Evolutionary conservation across 1,284 basidiomycete genomes (phyloP).

Genomic region (Jaminaea rosea): DNA sequence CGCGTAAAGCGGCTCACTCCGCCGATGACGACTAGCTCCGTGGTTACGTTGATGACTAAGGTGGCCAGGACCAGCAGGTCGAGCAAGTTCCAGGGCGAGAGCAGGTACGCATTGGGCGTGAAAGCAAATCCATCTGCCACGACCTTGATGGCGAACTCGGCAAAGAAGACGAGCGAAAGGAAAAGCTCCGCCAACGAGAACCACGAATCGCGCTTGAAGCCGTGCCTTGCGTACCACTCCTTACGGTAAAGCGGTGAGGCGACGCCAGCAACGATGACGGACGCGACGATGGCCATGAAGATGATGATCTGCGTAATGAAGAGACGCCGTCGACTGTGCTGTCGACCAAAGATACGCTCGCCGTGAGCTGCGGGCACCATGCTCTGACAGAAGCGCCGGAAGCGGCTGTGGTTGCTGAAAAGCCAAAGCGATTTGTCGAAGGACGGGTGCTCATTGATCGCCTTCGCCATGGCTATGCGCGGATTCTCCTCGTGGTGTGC

Average conservation of each 20-base stretch:
- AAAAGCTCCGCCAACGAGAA: slow-evolving; percentile 73
- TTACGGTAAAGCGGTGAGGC: slow-evolving; percentile 81
- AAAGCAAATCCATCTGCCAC: slow-evolving; percentile 78
- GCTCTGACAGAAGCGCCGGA: slow-evolving; percentile 73
- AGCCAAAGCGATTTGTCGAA: slow-evolving; percentile 88
- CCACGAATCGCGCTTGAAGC: slow-evolving; percentile 65
- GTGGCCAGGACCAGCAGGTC: slow-evolving; percentile 80
- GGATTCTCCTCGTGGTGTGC: slow-evolving; percentile 56
- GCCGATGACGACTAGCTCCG: slow-evolving; percentile 67
- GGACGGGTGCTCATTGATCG: slow-evolving; percentile 78
- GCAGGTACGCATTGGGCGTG: slow-evolving; percentile 86
- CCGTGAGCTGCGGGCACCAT: slow-evolving; percentile 74
- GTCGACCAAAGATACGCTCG: slow-evolving; percentile 57
- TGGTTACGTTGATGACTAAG: slow-evolving; percentile 70
- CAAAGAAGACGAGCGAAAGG: slow-evolving; percentile 66
- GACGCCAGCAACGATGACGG: slow-evolving; percentile 72
- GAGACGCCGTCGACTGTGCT: slow-evolving; percentile 52
- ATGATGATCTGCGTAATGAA: slow-evolving; percentile 68
- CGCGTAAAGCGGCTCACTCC: slow-evolving; percentile 68
- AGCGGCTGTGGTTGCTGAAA: slow-evolving; percentile 67
- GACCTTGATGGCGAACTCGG: slow-evolving; percentile 83
- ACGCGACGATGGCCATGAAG: slow-evolving; percentile 69
- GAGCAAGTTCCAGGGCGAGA: slow-evolving; percentile 83
- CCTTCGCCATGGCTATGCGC: slow-evolving; percentile 72
- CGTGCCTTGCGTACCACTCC: slow-evolving; percentile 60